phyloP scores from a whole-genome alignment of 179 eudicot genomes.

The Beta macrorhiza region DNA sequence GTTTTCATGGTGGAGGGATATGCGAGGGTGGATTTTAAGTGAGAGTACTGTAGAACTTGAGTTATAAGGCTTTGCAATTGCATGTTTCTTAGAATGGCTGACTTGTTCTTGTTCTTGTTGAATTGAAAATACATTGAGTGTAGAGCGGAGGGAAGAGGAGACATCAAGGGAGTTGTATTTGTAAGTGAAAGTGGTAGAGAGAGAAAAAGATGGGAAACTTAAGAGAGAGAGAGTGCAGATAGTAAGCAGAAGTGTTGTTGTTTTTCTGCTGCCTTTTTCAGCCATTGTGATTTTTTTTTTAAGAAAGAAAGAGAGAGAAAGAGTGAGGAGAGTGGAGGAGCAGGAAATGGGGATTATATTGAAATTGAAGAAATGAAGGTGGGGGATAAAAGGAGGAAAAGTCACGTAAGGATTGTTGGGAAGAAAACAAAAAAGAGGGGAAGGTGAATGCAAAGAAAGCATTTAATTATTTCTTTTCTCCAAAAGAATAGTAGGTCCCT shows the following conservation, averaged over 20 bases:
- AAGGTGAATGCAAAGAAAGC: conserved; percentile 1
- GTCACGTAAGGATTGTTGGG: conserved; percentile 32
- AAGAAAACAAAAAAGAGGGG: conserved; percentile 13
- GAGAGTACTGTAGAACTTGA: conserved; percentile 7
- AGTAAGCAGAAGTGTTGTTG: not conserved
- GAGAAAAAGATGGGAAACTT: conserved; percentile 12
- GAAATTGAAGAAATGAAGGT: not conserved
- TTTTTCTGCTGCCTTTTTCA: not conserved
- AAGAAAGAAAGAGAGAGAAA: not conserved
- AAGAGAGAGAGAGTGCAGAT: conserved; percentile 16
- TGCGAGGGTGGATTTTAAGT: conserved; percentile 50
- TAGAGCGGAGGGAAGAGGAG: conserved; percentile 31
- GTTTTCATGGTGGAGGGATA: conserved; percentile 31
- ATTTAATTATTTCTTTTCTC: not conserved
- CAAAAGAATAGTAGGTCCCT: not conserved
- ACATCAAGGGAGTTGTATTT: conserved; percentile 34
- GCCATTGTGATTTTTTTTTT: conserved; percentile 3
- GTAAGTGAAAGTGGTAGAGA: not conserved
- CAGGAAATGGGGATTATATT: not conserved
- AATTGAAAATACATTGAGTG: conserved; percentile 35
- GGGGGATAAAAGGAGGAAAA: not conserved
- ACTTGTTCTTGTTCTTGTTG: not conserved
- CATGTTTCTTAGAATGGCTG: no score
- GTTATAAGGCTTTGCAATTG: no score
- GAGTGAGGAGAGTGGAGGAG: not conserved